Evolutionary conservation across 2,329 filamentous ascomycete genomes (phyloP).

Genomic region (Epicoccum sorghinum): DNA sequence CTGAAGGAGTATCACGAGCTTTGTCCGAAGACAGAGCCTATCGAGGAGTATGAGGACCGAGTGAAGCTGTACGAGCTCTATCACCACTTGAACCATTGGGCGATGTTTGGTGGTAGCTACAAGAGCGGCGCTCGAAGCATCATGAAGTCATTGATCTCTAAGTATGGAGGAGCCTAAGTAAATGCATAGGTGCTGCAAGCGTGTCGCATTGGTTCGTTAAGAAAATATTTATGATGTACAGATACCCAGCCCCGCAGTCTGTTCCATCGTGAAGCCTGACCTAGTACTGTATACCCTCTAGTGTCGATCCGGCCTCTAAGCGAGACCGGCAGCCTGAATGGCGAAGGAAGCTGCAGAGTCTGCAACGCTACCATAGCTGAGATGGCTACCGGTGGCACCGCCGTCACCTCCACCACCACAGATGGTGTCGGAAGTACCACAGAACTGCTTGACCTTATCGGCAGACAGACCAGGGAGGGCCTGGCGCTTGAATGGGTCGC

Average conservation of each 20-base stretch:
- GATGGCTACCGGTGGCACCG: slow-evolving; percentile 34
- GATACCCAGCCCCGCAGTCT: slow-evolving; percentile 1
- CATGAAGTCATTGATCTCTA: slow-evolving; percentile 74
- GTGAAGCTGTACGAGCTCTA: slow-evolving; percentile 85
- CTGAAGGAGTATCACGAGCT: slow-evolving; percentile 77
- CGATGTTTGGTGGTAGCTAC: slow-evolving; percentile 83
- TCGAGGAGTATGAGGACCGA: slow-evolving; percentile 83
- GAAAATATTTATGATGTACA: slow-evolving; percentile 8
- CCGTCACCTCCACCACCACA: slow-evolving; percentile 35
- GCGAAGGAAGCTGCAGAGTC: slow-evolving; percentile 36
- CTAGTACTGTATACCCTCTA: not conserved
- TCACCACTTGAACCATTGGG: slow-evolving; percentile 88
- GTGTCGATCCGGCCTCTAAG: not conserved
- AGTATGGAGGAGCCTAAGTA: slow-evolving; percentile 61
- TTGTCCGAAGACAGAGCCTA: slow-evolving; percentile 80
- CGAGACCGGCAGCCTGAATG: slow-evolving; percentile 32
- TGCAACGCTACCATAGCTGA: slow-evolving; percentile 38
- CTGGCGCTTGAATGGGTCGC: slow-evolving; percentile 39
- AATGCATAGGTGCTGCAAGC: slow-evolving; percentile 1
- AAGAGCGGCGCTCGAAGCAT: slow-evolving; percentile 76
- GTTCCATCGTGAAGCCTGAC: not conserved
- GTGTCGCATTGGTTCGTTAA: slow-evolving; percentile 7
- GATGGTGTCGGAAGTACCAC: slow-evolving; percentile 31
- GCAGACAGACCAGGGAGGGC: slow-evolving; percentile 25
- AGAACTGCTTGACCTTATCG: slow-evolving; percentile 37